Conservation (phyloP, 208 protist genomes). For the Acanthamoeba comandoni region DNA sequence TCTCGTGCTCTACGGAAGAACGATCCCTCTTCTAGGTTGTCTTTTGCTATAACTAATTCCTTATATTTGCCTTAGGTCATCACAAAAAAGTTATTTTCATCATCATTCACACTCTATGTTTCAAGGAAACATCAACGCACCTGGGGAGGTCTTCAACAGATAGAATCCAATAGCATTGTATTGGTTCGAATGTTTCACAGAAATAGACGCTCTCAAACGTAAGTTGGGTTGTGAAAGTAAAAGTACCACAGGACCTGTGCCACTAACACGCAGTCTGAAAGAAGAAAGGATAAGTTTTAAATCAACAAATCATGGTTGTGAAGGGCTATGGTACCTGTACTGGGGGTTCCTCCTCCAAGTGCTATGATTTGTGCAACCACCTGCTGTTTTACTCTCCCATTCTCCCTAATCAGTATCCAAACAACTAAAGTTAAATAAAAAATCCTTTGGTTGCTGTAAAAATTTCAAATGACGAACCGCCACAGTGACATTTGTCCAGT, state of each 20-base stretch:
- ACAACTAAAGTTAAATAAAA: not conserved
- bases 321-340: not conserved
- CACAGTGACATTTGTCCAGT: slow-evolving; percentile 25
- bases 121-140: not conserved
- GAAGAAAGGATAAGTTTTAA: too few species aligned
- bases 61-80: slow-evolving; percentile 23
- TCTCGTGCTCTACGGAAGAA: slow-evolving; percentile 55
- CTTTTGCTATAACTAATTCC: not conserved
- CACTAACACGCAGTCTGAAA: too few species aligned
- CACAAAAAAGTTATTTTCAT: not conserved
- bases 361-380: slow-evolving; percentile 35
- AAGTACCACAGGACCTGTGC: too few species aligned
- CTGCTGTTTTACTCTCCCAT: slow-evolving; percentile 40
- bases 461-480: not conserved
- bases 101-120: not conserved
- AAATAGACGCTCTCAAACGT: too few species aligned
- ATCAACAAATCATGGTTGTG: too few species aligned
- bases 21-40: not conserved
- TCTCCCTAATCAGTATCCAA: slow-evolving; percentile 32
- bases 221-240: too few species aligned
- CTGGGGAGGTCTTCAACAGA: slow-evolving; percentile 6
- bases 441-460: too few species aligned
- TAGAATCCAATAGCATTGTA: slow-evolving; percentile 56
- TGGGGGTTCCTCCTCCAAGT: slow-evolving; percentile 60
- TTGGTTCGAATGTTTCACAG: too few species aligned